Percentiles rank a stretch among this genome's conserved stretches.
Conservation (phyloP, 495 filamentous ascomycete species). For the Xylaria grammica region DNA sequence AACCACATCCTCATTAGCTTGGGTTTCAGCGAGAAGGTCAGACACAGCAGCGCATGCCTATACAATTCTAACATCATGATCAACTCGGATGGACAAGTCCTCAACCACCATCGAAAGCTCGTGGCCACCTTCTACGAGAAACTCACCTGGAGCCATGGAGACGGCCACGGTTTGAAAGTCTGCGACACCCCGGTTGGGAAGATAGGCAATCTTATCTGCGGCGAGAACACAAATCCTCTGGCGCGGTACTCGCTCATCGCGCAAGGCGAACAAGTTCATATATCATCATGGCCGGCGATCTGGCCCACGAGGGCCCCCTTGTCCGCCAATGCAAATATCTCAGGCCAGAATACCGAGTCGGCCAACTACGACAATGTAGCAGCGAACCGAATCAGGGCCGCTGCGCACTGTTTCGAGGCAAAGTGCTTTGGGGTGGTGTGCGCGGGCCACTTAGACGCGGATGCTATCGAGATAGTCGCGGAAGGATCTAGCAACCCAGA, state of each 20-base stretch:
- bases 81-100: conserved; percentile 33
- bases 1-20: conserved; percentile 38
- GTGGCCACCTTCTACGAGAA: conserved; percentile 48
- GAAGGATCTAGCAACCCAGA: conserved; percentile 23
- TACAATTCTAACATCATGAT: conserved; percentile 48
- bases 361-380: conserved; percentile 48
- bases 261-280: conserved; percentile 37
- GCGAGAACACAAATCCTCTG: conserved; percentile 48
- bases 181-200: conserved; percentile 32
- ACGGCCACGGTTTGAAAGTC: conserved; percentile 40
- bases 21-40: conserved; percentile 41
- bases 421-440: conserved; percentile 52
- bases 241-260: conserved; percentile 37
- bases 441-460: conserved; percentile 36
- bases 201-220: conserved; percentile 43
- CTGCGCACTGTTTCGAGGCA: conserved; percentile 53
- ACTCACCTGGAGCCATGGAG: conserved; percentile 42
- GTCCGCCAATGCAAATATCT: not conserved
- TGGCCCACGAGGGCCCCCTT: conserved; percentile 39
- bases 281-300: conserved; percentile 42
- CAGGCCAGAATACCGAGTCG: conserved; percentile 10
- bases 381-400: conserved; percentile 45
- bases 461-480: conserved; percentile 29
- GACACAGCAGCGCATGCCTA: conserved; percentile 38
- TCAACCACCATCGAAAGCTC: conserved; percentile 46